A percentile compares a stretch with the other conserved stretches of the same genome.
Evolutionary conservation across 2,329 filamentous ascomycete species (phyloP).

Genomic region (Colletotrichum brevisporum): DNA sequence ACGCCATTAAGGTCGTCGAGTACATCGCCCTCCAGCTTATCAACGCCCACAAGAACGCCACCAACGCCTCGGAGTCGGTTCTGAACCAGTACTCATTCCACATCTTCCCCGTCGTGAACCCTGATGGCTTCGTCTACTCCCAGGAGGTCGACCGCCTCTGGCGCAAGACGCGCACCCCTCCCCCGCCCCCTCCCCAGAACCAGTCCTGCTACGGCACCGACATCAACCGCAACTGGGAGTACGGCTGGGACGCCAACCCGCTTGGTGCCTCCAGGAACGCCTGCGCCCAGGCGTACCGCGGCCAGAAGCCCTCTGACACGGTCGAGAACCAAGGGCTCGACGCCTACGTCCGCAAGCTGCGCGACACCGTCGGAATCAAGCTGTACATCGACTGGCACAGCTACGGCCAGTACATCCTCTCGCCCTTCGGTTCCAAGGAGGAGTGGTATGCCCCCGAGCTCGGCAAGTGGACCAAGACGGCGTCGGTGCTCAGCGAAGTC

Average conservation of each 20-base stretch:
- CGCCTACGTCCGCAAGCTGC: constrained; percentile 48
- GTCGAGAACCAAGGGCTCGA: constrained; percentile 63
- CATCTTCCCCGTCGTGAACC: constrained; percentile 65
- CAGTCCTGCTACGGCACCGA: constrained; percentile 62
- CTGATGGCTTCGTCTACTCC: constrained; percentile 63
- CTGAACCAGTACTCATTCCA: constrained; percentile 71
- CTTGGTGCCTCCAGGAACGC: constrained; percentile 63
- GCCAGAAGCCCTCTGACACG: constrained; percentile 55
- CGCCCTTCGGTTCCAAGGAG: constrained; percentile 62
- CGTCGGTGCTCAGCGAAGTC: constrained; percentile 46
- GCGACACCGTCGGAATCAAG: constrained; percentile 53
- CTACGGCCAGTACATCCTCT: constrained; percentile 60
- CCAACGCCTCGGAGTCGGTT: constrained; percentile 53
- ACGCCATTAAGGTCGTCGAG: constrained; percentile 52
- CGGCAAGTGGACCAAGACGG: constrained; percentile 56
- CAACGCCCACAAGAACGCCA: constrained; percentile 52
- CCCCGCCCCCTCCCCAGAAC: constrained; percentile 50
- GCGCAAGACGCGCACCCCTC: constrained; percentile 66
- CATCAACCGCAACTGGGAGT: constrained; percentile 69
- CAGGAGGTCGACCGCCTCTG: constrained; percentile 62
- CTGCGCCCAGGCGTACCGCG: constrained; percentile 61
- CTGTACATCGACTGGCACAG: constrained; percentile 64
- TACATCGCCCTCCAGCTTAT: constrained; percentile 64
- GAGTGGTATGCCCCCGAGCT: constrained; percentile 54
- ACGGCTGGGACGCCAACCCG: constrained; percentile 58